Conservation (phyloP, 2,329 filamentous ascomycete genomes). For the Fusarium torulosum region DNA sequence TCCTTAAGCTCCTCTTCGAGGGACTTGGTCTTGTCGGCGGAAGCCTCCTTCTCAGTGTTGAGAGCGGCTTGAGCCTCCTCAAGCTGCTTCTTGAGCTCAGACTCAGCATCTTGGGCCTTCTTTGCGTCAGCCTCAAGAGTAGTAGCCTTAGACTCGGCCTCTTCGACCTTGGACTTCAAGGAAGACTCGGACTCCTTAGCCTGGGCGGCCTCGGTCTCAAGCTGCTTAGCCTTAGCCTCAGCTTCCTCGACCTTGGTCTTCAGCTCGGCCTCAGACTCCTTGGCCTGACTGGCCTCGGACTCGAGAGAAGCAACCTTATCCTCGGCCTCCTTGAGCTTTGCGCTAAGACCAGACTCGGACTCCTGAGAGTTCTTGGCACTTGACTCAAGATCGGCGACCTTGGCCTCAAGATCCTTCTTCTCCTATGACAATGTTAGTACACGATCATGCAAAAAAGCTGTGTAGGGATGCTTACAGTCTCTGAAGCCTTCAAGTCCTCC, state of each 20-base stretch:
- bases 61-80: slow-evolving; percentile 36
- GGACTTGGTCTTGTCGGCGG: slow-evolving; percentile 37
- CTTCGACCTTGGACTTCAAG: slow-evolving; percentile 38
- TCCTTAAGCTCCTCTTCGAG: slow-evolving; percentile 36
- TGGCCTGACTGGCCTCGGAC: slow-evolving; percentile 16
- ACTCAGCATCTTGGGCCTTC: slow-evolving; percentile 25
- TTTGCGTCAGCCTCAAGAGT: slow-evolving; percentile 21
- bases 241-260: slow-evolving; percentile 32
- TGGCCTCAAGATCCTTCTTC: slow-evolving; percentile 42
- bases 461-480: slow-evolving; percentile 47
- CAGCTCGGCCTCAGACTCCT: slow-evolving; percentile 26
- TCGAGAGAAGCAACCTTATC: slow-evolving; percentile 15
- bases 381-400: slow-evolving; percentile 37
- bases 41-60: slow-evolving; percentile 34
- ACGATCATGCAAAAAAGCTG: neutral
- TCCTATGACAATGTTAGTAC: slow-evolving; percentile 40
- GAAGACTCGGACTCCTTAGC: slow-evolving; percentile 38
- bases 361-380: slow-evolving; percentile 35
- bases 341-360: slow-evolving; percentile 36
- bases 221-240: slow-evolving; percentile 2
- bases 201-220: slow-evolving; percentile 23
- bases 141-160: slow-evolving; percentile 20
- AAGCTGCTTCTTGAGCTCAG: slow-evolving; percentile 39
- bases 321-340: slow-evolving; percentile 40
- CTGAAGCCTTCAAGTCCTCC: slow-evolving; percentile 52